These are phyloP conservation scores for Globisporangium irregulare DNA, from an alignment of 352 stramenopile species.

Conservation along the genomic window DNA sequence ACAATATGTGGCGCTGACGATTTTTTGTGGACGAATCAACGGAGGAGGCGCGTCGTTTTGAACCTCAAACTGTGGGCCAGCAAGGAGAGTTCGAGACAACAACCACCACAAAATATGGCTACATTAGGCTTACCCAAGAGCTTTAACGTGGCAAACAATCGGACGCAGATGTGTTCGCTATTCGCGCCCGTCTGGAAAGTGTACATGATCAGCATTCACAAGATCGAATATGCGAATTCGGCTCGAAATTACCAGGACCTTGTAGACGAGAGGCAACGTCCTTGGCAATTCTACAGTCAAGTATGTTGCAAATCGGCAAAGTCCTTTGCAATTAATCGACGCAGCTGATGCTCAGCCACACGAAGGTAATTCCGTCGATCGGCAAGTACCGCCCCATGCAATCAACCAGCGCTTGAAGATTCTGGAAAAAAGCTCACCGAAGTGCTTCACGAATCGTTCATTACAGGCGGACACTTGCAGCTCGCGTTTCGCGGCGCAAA, in stretches of 20 bases:
- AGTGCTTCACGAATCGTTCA: neutral
- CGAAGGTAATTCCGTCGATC: constrained; percentile 15
- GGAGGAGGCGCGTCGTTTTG: constrained; percentile 34
- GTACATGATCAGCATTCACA: too few relatives aligned
- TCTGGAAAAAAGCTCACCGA: constrained; percentile 14
- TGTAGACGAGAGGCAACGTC: neutral
- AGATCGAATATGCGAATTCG: neutral
- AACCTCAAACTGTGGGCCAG: constrained; percentile 26
- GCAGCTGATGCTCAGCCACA: constrained; percentile 17
- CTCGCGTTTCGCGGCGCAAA: too few relatives aligned
- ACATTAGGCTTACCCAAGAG: constrained; percentile 33
- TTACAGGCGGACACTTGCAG: neutral
- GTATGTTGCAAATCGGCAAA: neutral
- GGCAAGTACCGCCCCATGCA: constrained; percentile 19
- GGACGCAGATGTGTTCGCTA: too few relatives aligned
- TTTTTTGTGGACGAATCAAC: neutral
- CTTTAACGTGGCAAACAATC: neutral
- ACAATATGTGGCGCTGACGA: constrained; percentile 1
- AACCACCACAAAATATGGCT: constrained; percentile 39
- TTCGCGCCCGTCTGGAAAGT: neutral
- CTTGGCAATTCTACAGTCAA: neutral
- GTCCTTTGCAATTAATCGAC: too few relatives aligned
- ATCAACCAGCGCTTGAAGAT: constrained; percentile 8
- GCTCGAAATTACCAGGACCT: neutral
- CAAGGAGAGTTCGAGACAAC: constrained; percentile 11